Conservation (phyloP, 2,329 filamentous ascomycete genomes). For the Microdochium trichocladiopsis region DNA sequence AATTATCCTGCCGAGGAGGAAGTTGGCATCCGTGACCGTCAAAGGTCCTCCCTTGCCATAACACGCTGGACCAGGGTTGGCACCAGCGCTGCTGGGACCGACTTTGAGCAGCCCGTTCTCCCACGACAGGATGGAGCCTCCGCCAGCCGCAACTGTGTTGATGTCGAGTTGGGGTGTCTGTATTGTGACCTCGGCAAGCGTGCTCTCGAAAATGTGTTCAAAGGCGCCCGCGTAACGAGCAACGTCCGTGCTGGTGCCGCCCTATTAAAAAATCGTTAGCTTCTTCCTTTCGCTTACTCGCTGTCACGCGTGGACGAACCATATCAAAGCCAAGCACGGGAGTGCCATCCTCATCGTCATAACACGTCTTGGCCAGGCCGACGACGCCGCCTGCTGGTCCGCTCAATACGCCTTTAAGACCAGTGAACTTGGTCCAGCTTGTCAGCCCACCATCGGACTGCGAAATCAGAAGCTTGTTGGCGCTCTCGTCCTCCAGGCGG, state of each 20-base stretch:
- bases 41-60: conserved; percentile 67
- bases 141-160: conserved; percentile 72
- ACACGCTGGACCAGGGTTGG: conserved; percentile 65
- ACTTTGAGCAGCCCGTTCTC: conserved; percentile 67
- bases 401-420: conserved; percentile 62
- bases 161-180: conserved; percentile 77
- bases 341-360: conserved; percentile 57
- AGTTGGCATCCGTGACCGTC: conserved; percentile 66
- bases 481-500: conserved; percentile 46
- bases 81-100: conserved; percentile 63
- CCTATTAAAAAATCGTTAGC: not conserved
- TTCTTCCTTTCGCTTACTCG: not conserved
- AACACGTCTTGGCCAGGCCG: conserved; percentile 67
- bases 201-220: conserved; percentile 59
- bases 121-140: conserved; percentile 64
- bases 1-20: conserved; percentile 53
- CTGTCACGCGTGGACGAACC: conserved; percentile 20
- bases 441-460: conserved; percentile 41
- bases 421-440: conserved; percentile 58
- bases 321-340: conserved; percentile 76
- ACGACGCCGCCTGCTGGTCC: conserved; percentile 75
- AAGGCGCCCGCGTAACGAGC: conserved; percentile 51
- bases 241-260: conserved; percentile 69
- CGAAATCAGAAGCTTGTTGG: conserved; percentile 48
- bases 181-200: conserved; percentile 70